Evolutionary conservation across 352 stramenopile species (phyloP).

Genomic region (Phytophthora lateralis): DNA sequence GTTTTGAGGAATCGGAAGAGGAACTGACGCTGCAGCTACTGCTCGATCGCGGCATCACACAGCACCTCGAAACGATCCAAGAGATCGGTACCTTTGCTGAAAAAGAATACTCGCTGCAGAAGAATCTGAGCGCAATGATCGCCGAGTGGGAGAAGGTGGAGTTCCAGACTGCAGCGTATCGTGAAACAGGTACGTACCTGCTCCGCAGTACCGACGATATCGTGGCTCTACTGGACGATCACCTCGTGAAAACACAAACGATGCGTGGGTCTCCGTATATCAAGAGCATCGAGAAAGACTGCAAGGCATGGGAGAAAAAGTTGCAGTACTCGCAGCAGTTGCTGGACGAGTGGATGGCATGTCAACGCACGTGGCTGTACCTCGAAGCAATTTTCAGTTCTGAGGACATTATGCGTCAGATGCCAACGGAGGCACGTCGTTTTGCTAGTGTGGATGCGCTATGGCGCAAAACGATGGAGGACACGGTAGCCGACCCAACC

Average conservation of each 20-base stretch:
- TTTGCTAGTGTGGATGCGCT: constrained; percentile 90
- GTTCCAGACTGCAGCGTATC: constrained; percentile 93
- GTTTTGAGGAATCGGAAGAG: constrained; percentile 86
- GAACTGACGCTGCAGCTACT: constrained; percentile 85
- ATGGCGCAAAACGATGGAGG: constrained; percentile 94
- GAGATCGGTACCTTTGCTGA: constrained; percentile 92
- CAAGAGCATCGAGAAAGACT: constrained; percentile 93
- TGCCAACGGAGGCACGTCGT: constrained; percentile 90
- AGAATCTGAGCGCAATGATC: constrained; percentile 93
- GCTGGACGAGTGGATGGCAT: constrained; percentile 95
- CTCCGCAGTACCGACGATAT: constrained; percentile 91
- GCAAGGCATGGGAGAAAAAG: constrained; percentile 90
- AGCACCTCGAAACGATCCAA: constrained; percentile 92
- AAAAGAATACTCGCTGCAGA: constrained; percentile 96
- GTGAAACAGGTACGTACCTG: constrained; percentile 92
- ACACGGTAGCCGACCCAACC: constrained; percentile 86
- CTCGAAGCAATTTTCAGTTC: constrained; percentile 96
- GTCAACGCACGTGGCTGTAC: constrained; percentile 95
- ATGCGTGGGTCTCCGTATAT: constrained; percentile 96
- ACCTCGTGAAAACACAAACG: constrained; percentile 95
- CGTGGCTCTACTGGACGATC: constrained; percentile 92
- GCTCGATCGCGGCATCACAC: constrained; percentile 80
- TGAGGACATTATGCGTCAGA: constrained; percentile 96
- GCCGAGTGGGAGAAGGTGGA: constrained; percentile 94
- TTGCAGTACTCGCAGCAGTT: constrained; percentile 90